A percentile compares a stretch with the other conserved stretches of the same genome.
Conservation (phyloP, 495 filamentous ascomycete genomes). For the Aspergillus cavernicola region DNA sequence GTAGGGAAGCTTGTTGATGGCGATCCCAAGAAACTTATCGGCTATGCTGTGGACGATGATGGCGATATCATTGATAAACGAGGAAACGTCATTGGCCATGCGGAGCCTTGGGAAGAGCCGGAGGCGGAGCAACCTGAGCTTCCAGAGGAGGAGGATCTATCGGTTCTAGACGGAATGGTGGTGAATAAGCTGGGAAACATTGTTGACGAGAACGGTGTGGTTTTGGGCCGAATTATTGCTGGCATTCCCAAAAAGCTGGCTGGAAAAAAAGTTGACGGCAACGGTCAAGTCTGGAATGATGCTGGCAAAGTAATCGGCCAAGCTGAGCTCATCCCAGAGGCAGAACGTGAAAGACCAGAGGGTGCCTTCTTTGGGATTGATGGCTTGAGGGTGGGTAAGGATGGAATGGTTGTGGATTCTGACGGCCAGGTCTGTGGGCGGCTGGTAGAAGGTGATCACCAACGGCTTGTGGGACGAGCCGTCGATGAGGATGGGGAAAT, state of each 20-base stretch:
- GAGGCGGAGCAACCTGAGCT: constrained; percentile 52
- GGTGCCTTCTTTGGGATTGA: constrained; percentile 70
- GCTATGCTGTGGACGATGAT: constrained; percentile 75
- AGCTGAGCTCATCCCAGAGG: constrained; percentile 66
- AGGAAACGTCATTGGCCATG: constrained; percentile 75
- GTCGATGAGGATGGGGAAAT: constrained; percentile 81
- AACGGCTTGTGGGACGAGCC: constrained; percentile 60
- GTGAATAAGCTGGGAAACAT: constrained; percentile 78
- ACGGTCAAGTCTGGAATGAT: constrained; percentile 71
- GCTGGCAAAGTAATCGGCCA: constrained; percentile 67
- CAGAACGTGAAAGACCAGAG: constrained; percentile 60
- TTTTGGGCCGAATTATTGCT: constrained; percentile 68
- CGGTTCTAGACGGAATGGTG: constrained; percentile 52
- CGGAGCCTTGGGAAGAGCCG: constrained; percentile 63
- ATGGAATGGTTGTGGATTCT: constrained; percentile 61
- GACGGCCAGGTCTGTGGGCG: constrained; percentile 63
- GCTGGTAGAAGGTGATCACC: constrained; percentile 61
- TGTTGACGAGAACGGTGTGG: constrained; percentile 62
- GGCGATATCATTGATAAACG: constrained; percentile 79
- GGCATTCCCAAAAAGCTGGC: constrained; percentile 61
- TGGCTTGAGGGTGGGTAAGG: constrained; percentile 60
- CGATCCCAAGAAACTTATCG: constrained; percentile 67
- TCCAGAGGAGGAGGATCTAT: constrained; percentile 52
- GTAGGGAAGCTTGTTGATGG: constrained; percentile 75
- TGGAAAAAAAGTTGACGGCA: constrained; percentile 68